Evolutionary conservation across 805 yeast species (phyloP).

Genomic region (Hanseniaspora mollemarum): DNA sequence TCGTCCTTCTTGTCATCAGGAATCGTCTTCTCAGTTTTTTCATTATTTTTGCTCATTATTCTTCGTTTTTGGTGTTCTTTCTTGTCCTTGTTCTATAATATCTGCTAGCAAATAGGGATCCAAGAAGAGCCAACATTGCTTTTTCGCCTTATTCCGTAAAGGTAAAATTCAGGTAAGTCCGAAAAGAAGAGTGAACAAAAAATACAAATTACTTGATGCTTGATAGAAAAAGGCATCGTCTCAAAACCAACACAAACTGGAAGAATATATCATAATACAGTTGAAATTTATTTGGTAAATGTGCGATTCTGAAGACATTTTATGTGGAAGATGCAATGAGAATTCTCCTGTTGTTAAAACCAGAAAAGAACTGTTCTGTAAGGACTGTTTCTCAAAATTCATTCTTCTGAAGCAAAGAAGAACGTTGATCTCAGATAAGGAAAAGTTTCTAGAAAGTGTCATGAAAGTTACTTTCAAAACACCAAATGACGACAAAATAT

Average conservation of each 20-base stretch:
- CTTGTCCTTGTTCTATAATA: too few species aligned
- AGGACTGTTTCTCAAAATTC: conserved; percentile 56
- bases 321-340: conserved; percentile 24
- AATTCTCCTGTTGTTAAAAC: conserved; percentile 21
- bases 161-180: too few species aligned
- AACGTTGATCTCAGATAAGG: conserved; percentile 54
- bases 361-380: conserved; percentile 28
- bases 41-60: background rate
- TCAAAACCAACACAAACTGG: too few species aligned
- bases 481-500: conserved; percentile 30
- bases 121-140: too few species aligned
- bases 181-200: too few species aligned
- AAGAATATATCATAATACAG: too few species aligned
- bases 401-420: conserved; percentile 71
- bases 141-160: too few species aligned
- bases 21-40: background rate
- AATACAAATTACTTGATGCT: too few species aligned
- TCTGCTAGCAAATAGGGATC: too few species aligned
- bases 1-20: background rate
- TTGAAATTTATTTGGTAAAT: too few species aligned
- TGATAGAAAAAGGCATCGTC: too few species aligned
- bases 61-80: background rate
- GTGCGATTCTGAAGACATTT: background rate
- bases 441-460: conserved; percentile 42
- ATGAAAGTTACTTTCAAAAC: conserved; percentile 34